phyloP scores from a whole-genome alignment of 2,329 filamentous ascomycete species.

The Penicillium sp. region DNA sequence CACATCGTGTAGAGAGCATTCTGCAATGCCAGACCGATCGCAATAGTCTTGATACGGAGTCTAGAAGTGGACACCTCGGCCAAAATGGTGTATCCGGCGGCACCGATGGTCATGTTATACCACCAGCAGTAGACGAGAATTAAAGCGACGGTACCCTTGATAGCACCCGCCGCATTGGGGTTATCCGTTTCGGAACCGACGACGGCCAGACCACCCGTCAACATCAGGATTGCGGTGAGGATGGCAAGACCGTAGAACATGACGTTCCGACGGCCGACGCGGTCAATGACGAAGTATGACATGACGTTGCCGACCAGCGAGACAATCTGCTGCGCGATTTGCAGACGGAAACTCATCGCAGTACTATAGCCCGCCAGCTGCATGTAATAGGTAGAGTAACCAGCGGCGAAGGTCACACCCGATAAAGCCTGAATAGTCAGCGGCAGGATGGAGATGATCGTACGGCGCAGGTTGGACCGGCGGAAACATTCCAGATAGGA shows the following conservation, averaged over 20 bases:
- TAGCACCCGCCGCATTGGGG: slow-evolving; percentile 14
- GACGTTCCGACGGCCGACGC: slow-evolving; percentile 42
- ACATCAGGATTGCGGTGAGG: slow-evolving; percentile 47
- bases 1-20: slow-evolving; percentile 41
- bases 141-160: slow-evolving; percentile 28
- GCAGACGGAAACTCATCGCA: slow-evolving; percentile 42
- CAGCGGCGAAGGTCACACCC: slow-evolving; percentile 42
- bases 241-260: slow-evolving; percentile 41
- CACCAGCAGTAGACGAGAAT: slow-evolving; percentile 46
- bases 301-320: slow-evolving; percentile 48
- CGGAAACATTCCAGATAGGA: slow-evolving; percentile 50
- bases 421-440: slow-evolving; percentile 42
- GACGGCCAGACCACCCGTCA: slow-evolving; percentile 44
- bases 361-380: slow-evolving; percentile 49
- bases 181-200: slow-evolving; percentile 17
- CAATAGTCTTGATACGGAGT: slow-evolving; percentile 47
- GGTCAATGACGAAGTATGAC: slow-evolving; percentile 46
- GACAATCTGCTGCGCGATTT: slow-evolving; percentile 47
- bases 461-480: slow-evolving; percentile 45
- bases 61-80: slow-evolving; percentile 46
- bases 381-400: slow-evolving; percentile 51
- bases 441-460: slow-evolving; percentile 45
- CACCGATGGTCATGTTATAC: slow-evolving; percentile 49
- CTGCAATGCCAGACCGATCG: slow-evolving; percentile 43
- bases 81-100: slow-evolving; percentile 45